Evolutionary conservation across 1,139 yeast species (phyloP).

Genomic region (Saccharomycopsis phalli): DNA sequence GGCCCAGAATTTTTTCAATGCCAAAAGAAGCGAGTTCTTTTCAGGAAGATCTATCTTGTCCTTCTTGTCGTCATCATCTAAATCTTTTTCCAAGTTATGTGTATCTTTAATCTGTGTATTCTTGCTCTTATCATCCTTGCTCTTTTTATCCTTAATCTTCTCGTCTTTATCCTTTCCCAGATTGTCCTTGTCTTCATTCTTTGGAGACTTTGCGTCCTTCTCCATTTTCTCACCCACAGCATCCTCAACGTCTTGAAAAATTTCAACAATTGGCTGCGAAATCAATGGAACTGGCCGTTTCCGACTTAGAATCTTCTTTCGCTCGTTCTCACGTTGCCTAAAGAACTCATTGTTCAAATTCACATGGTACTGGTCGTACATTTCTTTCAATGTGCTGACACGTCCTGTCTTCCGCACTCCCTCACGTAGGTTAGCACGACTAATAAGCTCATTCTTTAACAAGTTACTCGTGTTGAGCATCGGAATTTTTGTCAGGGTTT

Average conservation of each 20-base stretch:
- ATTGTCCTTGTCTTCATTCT: background rate
- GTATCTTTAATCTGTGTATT: constrained; percentile 1
- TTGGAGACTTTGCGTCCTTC: background rate
- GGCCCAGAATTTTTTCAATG: constrained; percentile 92
- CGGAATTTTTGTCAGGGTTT: constrained; percentile 6
- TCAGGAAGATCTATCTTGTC: constrained; percentile 33
- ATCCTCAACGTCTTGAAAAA: constrained; percentile 81
- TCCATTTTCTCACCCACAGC: constrained; percentile 47
- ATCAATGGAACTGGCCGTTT: constrained; percentile 71
- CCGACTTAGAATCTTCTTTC: constrained; percentile 53
- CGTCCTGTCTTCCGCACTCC: constrained; percentile 22
- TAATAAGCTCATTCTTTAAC: constrained; percentile 16
- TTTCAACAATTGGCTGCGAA: constrained; percentile 84
- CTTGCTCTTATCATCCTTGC: constrained; percentile 4
- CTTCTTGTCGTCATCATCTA: constrained; percentile 2
- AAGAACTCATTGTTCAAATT: constrained; percentile 80
- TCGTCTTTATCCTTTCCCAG: background rate
- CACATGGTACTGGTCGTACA: constrained; percentile 71
- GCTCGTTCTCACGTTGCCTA: constrained; percentile 74
- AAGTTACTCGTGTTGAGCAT: constrained; percentile 13
- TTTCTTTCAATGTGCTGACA: constrained; percentile 58
- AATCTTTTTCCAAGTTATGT: background rate
- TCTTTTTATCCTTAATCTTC: constrained; percentile 1
- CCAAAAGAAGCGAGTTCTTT: constrained; percentile 67
- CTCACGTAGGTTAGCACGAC: constrained; percentile 6